phyloP scores from a whole-genome alignment of 257 asterid genomes.

The Salvia rosmarinus region DNA sequence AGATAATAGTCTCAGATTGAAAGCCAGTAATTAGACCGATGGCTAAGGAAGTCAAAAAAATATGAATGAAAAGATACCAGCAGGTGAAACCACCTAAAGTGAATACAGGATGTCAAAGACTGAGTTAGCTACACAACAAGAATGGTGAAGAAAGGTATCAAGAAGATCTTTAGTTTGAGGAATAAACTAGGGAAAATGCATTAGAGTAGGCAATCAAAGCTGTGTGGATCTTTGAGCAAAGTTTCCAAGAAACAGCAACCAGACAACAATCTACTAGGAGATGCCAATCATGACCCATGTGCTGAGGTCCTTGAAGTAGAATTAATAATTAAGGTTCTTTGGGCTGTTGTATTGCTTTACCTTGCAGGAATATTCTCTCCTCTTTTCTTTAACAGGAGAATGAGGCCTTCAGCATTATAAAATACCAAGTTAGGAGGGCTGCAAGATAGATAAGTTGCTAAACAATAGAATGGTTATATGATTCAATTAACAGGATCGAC shows the following conservation, averaged over 20 bases:
- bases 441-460: conserved; percentile 65
- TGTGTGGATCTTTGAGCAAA: conserved; percentile 25
- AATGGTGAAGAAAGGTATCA: conserved; percentile 26
- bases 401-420: conserved; percentile 94
- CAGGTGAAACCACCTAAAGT: not conserved
- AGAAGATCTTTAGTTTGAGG: conserved; percentile 33
- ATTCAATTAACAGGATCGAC: conserved; percentile 77
- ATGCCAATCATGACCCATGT: conserved; percentile 17
- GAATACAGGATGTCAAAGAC: conserved; percentile 30
- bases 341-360: conserved; percentile 69
- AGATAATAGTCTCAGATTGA: conserved; percentile 16
- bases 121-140: conserved; percentile 24
- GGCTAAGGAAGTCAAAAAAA: conserved; percentile 11
- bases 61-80: conserved; percentile 14
- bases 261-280: conserved; percentile 24
- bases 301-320: conserved; percentile 33
- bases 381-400: conserved; percentile 90
- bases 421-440: conserved; percentile 78
- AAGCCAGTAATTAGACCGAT: conserved; percentile 7
- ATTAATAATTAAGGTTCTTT: conserved; percentile 22
- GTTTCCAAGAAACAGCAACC: conserved; percentile 29
- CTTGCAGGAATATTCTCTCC: conserved; percentile 97
- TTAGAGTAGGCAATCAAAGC: conserved; percentile 25
- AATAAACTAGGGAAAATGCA: conserved; percentile 20
- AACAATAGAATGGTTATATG: conserved; percentile 62